Evolutionary conservation across 257 asterid species (phyloP).

Genomic region (Solanum medicagineum): DNA sequence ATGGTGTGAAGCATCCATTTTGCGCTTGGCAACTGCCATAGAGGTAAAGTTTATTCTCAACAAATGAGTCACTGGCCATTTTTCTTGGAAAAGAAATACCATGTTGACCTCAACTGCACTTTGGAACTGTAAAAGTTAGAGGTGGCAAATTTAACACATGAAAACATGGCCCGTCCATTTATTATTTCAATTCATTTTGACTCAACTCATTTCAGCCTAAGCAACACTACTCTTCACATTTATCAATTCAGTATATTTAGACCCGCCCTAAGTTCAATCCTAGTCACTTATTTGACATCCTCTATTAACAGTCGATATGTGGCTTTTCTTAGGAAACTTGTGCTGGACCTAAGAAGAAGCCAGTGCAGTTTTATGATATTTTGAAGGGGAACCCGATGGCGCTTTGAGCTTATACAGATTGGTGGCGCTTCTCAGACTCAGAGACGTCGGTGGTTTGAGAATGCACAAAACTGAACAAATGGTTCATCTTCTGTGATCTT

Average conservation of each 20-base stretch:
- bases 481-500: neutral
- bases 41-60: slow-evolving; percentile 35
- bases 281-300: neutral
- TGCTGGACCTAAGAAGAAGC: slow-evolving; percentile 52
- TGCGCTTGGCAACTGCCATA: slow-evolving; percentile 78
- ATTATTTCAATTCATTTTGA: neutral
- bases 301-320: neutral
- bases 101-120: neutral
- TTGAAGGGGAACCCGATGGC: slow-evolving; percentile 39
- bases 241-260: neutral
- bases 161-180: neutral
- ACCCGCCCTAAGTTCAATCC: neutral
- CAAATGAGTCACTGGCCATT: neutral
- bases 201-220: neutral
- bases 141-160: neutral
- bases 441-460: neutral
- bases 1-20: slow-evolving; percentile 85
- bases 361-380: slow-evolving; percentile 57
- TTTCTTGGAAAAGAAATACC: neutral
- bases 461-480: neutral
- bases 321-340: slow-evolving; percentile 45
- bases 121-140: neutral
- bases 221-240: neutral
- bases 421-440: neutral
- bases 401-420: neutral